phyloP scores from a whole-genome alignment of 768 basidiomycete species.

The Pleurotus platypus region DNA sequence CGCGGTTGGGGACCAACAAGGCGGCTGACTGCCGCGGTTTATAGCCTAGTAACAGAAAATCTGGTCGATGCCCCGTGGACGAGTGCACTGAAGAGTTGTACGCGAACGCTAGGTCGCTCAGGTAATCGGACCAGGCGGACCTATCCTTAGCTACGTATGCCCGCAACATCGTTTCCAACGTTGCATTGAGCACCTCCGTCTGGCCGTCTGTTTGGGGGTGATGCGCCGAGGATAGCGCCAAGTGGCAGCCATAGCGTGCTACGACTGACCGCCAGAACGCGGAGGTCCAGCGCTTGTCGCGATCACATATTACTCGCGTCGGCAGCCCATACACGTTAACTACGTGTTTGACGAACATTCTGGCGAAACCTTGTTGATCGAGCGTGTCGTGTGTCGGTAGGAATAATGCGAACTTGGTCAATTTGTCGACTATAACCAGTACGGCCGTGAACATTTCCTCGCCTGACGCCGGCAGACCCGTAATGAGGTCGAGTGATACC shows the following conservation, averaged over 20 bases:
- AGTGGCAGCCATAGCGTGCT: slow-evolving; percentile 11
- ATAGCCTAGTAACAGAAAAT: slow-evolving; percentile 19
- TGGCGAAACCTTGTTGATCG: slow-evolving; percentile 18
- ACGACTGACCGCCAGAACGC: slow-evolving; percentile 24
- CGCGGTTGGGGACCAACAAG: background rate
- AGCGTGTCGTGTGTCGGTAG: slow-evolving; percentile 15
- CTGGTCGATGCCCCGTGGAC: slow-evolving; percentile 18
- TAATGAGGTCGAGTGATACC: slow-evolving; percentile 19
- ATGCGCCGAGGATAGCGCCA: slow-evolving; percentile 24
- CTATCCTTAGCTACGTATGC: slow-evolving; percentile 17
- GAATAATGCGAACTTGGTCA: slow-evolving; percentile 19
- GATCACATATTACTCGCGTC: slow-evolving; percentile 13
- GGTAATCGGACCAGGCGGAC: slow-evolving; percentile 18
- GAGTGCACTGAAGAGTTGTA: slow-evolving; percentile 20
- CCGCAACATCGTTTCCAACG: slow-evolving; percentile 18
- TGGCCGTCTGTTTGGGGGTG: slow-evolving; percentile 38
- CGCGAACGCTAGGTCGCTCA: slow-evolving; percentile 18
- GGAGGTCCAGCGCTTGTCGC: slow-evolving; percentile 12
- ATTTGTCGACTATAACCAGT: slow-evolving; percentile 27
- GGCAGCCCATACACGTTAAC: slow-evolving; percentile 19
- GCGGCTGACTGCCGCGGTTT: slow-evolving; percentile 10
- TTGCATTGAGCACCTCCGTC: slow-evolving; percentile 24
- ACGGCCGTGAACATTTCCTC: slow-evolving; percentile 13
- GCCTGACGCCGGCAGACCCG: slow-evolving; percentile 17
- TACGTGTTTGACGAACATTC: slow-evolving; percentile 17